These are phyloP conservation scores for Citrus unshiu DNA, from an alignment of 345 rosid species.

Conservation along the genomic window DNA sequence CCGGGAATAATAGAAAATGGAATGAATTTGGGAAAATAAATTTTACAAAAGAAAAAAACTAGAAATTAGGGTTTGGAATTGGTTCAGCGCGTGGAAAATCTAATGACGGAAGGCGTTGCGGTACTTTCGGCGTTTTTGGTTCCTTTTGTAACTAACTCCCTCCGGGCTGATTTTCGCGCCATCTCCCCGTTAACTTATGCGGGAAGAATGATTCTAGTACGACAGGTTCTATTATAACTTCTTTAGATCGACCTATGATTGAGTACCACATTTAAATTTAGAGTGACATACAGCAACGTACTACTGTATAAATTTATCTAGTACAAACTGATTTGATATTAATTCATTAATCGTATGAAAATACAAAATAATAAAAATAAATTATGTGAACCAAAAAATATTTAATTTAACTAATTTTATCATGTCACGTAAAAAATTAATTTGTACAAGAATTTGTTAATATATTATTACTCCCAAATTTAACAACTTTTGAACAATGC, in stretches of 20 bases:
- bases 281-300: too few species aligned
- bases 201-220: neutral
- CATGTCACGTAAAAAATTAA: too few species aligned
- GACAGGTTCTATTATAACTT: neutral
- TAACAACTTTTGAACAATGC: too few species aligned
- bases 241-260: neutral
- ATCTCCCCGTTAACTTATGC: neutral
- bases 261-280: neutral
- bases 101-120: constrained; percentile 34
- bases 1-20: neutral
- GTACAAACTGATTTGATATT: too few species aligned
- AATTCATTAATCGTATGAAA: too few species aligned
- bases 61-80: constrained; percentile 15
- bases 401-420: too few species aligned
- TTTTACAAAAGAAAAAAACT: neutral
- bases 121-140: constrained; percentile 30
- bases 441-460: too few species aligned
- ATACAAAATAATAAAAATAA: too few species aligned
- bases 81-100: neutral
- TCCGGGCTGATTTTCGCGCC: constrained; percentile 41
- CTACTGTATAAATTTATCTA: accelerated
- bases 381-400: accelerated
- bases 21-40: neutral
- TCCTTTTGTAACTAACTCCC: constrained; percentile 35
- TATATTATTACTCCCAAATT: too few species aligned